Evolutionary conservation across 2,329 filamentous ascomycete genomes (phyloP).

Genomic region (Setomelanomma holmii): DNA sequence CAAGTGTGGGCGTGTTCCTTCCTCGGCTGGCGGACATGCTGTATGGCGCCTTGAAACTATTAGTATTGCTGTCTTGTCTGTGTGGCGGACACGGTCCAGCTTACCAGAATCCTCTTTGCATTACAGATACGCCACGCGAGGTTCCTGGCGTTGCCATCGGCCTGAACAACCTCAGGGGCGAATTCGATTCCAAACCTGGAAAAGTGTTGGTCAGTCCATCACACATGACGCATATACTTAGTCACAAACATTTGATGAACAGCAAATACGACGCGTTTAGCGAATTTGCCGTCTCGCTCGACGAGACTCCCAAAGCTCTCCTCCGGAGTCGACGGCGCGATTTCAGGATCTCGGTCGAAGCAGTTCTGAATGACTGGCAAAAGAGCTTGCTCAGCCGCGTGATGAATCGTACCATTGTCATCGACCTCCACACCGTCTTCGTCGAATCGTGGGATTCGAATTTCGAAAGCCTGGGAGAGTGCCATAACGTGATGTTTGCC

Average conservation of each 20-base stretch:
- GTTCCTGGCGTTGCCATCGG: conserved; percentile 89
- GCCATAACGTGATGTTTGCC: conserved; percentile 93
- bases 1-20: conserved; percentile 44
- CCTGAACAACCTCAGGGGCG: conserved; percentile 87
- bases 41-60: conserved; percentile 52
- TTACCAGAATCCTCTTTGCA: conserved; percentile 90
- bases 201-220: background rate
- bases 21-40: conserved; percentile 56
- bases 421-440: conserved; percentile 71
- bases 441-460: conserved; percentile 81
- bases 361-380: conserved; percentile 89
- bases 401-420: conserved; percentile 67
- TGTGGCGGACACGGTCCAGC: conserved; percentile 45
- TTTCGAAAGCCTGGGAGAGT: conserved; percentile 91
- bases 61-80: background rate
- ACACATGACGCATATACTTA: background rate
- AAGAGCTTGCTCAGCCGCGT: conserved; percentile 76
- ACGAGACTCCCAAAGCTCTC: conserved; percentile 86
- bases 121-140: conserved; percentile 94
- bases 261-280: conserved; percentile 88
- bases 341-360: conserved; percentile 88
- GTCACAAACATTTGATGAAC: conserved; percentile 84
- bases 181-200: conserved; percentile 87
- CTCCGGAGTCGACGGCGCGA: conserved; percentile 79
- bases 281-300: conserved; percentile 87